Base-by-base conservation (phyloP, 768 basidiomycete genomes). In the Termitomyces sp. region DNA sequence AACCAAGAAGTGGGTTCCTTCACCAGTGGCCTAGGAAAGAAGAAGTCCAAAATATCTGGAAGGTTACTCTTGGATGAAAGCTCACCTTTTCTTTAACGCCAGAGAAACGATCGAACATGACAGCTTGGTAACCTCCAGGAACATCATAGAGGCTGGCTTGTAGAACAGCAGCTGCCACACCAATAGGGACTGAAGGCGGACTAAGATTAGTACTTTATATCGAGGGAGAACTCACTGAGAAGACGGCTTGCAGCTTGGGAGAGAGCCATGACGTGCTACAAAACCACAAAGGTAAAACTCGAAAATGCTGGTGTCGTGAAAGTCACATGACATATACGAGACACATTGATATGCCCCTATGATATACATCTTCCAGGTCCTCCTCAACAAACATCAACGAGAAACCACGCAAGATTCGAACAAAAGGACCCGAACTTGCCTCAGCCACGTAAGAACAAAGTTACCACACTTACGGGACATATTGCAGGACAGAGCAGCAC, bases 71-170 rank as follows among this genome's bases (percentile, higher is more conserved):
- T 15, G 13, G 4, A 20, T 29, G 18, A 18, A 6, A 5, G 51
- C 28, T 52, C 61, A 90, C 94, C 78, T 81, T 73, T 68, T 87
- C 80, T 73, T 87, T 87, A 51, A 97, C 95, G 67, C 94, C 95
- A 47, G 89, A 83, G 70, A 99, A 98, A 66, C 96, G 82, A 74
- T 98, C 96, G 75, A 99, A 98, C 89, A 98, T 95, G 62, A 99
- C 95, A 37, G 95, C 95, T 57, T 90, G 81, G 74, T 87, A 94
- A 44, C 95, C 95, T 64, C 95, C 84, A 50, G 95, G 95, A 42
- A 97, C 94, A 77, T 82, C 81, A 57, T 83, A 82, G 37, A 83
- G 72, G 58, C 82, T 86, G 54, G 82, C 75, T 65, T 81, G 78
- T 48, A 77, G 64, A 24, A 69, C 70, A 36, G 72, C 77, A 51